These are phyloP conservation scores for Stromatinia cepivora DNA, from an alignment of 2,329 filamentous ascomycete genomes.

Conservation along the genomic window DNA sequence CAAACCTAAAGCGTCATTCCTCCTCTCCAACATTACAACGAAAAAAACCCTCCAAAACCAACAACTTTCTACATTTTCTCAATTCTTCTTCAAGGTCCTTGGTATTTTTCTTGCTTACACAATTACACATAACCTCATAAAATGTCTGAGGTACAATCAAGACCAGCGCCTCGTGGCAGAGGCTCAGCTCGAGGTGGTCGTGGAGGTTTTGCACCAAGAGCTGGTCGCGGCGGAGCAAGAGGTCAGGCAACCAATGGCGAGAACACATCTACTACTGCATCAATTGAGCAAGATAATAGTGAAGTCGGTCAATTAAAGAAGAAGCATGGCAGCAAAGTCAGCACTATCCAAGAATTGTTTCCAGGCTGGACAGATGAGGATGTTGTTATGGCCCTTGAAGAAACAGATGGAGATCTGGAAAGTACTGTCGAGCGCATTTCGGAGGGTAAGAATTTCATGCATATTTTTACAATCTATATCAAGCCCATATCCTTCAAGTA, in stretches of 20 bases:
- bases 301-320: conserved; percentile 92
- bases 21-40: conserved; percentile 4
- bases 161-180: conserved; percentile 84
- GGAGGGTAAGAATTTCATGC: conserved; percentile 58
- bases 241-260: conserved; percentile 72
- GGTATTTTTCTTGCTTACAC: conserved; percentile 32
- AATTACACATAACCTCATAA: conserved; percentile 33
- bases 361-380: conserved; percentile 95
- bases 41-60: conserved; percentile 22
- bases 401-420: conserved; percentile 78
- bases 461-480: neutral
- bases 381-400: conserved; percentile 87
- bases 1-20: conserved; percentile 23
- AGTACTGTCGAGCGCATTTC: conserved; percentile 75
- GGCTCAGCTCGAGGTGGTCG: conserved; percentile 84
- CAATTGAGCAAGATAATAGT: conserved; percentile 72
- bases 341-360: conserved; percentile 88
- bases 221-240: conserved; percentile 65
- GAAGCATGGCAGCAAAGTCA: conserved; percentile 77
- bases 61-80: conserved; percentile 25
- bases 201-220: conserved; percentile 69
- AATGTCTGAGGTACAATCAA: conserved; percentile 90
- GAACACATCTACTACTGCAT: conserved; percentile 57
- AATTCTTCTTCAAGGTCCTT: conserved; percentile 25
- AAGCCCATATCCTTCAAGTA: neutral